These are phyloP conservation scores for Hypoxylon perforatum DNA, from an alignment of 495 filamentous ascomycete species.

Conservation along the genomic window DNA sequence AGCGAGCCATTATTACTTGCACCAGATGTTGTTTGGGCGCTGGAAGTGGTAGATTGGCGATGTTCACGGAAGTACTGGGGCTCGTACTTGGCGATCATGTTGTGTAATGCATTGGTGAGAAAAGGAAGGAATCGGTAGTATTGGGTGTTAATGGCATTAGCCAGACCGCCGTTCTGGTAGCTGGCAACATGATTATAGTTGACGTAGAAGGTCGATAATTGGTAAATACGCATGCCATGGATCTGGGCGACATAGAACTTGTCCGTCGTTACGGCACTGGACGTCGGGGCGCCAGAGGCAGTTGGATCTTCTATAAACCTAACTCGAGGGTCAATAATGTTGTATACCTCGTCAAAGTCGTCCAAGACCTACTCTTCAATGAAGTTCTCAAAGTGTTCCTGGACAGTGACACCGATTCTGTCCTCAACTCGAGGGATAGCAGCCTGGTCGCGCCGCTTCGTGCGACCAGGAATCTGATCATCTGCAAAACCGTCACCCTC, in stretches of 20 bases:
- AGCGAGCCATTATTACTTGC: conserved; percentile 69
- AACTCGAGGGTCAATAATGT: conserved; percentile 9
- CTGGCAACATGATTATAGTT: conserved; percentile 89
- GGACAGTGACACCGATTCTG: conserved; percentile 83
- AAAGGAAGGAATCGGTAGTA: conserved; percentile 97
- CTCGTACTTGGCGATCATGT: conserved; percentile 92
- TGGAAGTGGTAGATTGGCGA: conserved; percentile 75
- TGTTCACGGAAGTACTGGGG: conserved; percentile 93
- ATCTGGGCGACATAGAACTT: conserved; percentile 98
- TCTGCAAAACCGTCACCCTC: conserved; percentile 69
- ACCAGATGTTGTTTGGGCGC: conserved; percentile 73
- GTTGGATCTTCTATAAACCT: conserved; percentile 82
- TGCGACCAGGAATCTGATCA: conserved; percentile 64
- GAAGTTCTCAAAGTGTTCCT: conserved; percentile 86
- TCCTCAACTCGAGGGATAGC: conserved; percentile 86
- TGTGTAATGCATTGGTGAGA: conserved; percentile 88
- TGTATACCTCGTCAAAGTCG: conserved; percentile 27
- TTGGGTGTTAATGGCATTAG: conserved; percentile 83
- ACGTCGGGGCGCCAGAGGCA: conserved; percentile 77
- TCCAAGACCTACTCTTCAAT: conserved; percentile 76
- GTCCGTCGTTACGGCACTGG: conserved; percentile 79
- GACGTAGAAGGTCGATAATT: conserved; percentile 95
- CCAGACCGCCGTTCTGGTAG: conserved; percentile 76
- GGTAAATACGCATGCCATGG: conserved; percentile 83
- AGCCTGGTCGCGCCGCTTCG: conserved; percentile 69